Evolutionary conservation across 225 moss, liverwort and hornwort genomes (phyloP).

Genomic region (Climacium dendroides): DNA sequence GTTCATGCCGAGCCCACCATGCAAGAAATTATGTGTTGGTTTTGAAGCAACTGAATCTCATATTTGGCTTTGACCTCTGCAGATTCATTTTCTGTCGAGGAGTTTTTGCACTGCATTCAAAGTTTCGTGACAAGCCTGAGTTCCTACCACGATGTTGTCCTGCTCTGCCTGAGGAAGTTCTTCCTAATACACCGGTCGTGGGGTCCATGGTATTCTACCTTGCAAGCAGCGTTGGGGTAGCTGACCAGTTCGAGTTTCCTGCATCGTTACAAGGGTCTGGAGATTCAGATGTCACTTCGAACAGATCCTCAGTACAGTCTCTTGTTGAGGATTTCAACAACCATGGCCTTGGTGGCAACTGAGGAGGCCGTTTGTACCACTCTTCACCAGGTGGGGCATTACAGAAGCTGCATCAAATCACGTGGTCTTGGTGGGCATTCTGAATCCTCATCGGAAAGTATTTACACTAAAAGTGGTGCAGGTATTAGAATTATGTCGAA

Average conservation of each 20-base stretch:
- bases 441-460: neutral
- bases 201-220: conserved; percentile 52
- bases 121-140: conserved; percentile 47
- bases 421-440: neutral
- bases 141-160: conserved; percentile 73
- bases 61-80: neutral
- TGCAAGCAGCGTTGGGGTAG: conserved; percentile 58
- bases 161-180: conserved; percentile 59
- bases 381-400: neutral
- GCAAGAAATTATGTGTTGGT: neutral
- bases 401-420: neutral
- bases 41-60: neutral
- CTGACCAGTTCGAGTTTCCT: conserved; percentile 55
- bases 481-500: neutral
- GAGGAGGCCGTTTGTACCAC: neutral
- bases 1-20: neutral
- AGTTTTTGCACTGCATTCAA: conserved; percentile 55
- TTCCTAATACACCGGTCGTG: conserved; percentile 33
- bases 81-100: conserved; percentile 93
- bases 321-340: neutral
- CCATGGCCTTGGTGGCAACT: neutral
- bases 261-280: neutral
- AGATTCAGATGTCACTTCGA: neutral
- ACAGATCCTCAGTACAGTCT: neutral
- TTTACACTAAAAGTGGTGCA: neutral